These are phyloP conservation scores for Venturia nashicola DNA, from an alignment of 2,329 filamentous ascomycete species.

Conservation along the genomic window DNA sequence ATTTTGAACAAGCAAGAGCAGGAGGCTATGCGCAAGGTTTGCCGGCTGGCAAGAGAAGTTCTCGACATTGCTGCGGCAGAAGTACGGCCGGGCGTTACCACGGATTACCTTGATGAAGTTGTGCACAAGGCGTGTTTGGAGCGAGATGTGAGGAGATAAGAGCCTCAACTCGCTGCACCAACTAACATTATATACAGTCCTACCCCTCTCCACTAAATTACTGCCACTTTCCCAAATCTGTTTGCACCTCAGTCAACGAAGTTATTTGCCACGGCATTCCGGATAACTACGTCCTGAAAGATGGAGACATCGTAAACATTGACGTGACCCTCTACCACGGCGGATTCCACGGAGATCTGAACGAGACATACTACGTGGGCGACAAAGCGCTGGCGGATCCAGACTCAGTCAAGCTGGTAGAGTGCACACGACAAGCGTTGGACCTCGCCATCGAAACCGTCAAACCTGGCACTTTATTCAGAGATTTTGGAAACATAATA, in stretches of 20 bases:
- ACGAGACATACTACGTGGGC: constrained; percentile 98
- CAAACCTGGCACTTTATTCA: constrained; percentile 85
- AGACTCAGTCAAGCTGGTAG: constrained; percentile 80
- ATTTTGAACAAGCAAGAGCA: constrained; percentile 69
- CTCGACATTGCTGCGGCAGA: constrained; percentile 81
- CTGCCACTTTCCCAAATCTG: constrained; percentile 91
- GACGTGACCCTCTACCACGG: constrained; percentile 90
- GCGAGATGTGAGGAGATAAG: constrained; percentile 55
- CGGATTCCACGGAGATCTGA: constrained; percentile 91
- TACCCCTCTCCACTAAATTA: constrained; percentile 95
- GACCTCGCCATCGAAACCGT: constrained; percentile 85
- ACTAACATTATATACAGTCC: constrained; percentile 43
- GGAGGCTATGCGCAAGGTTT: constrained; percentile 87
- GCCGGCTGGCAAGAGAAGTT: constrained; percentile 75
- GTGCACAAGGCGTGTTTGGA: constrained; percentile 93
- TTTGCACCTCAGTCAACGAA: constrained; percentile 93
- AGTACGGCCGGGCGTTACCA: constrained; percentile 81
- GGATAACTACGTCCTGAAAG: constrained; percentile 71
- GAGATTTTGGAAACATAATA: constrained; percentile 87
- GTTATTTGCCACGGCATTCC: constrained; percentile 98
- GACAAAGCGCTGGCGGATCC: constrained; percentile 73
- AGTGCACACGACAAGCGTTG: constrained; percentile 78
- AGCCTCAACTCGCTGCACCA: background rate
- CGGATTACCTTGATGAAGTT: constrained; percentile 87
- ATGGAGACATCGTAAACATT: constrained; percentile 95